phyloP scores from a whole-genome alignment of 179 eudicot species.

The Dionaea muscipula region DNA sequence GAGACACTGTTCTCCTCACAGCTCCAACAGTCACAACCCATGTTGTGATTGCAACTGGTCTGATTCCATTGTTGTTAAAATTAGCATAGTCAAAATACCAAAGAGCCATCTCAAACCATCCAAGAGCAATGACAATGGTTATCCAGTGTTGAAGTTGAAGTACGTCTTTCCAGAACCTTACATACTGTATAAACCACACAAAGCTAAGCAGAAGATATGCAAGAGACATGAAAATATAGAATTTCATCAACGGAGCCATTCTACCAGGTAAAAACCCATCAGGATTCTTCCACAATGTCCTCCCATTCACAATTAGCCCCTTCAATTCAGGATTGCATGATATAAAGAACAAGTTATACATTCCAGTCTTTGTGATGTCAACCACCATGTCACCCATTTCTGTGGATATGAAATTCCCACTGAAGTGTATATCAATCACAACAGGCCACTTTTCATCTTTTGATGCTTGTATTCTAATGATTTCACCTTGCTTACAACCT shows the following conservation, averaged over 20 bases:
- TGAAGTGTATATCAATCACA: conserved; percentile 52
- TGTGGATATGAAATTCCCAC: conserved; percentile 40
- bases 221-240: conserved; percentile 62
- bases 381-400: conserved; percentile 50
- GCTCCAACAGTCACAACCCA: conserved; percentile 95
- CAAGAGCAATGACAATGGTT: conserved; percentile 63
- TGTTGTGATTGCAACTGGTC: conserved; percentile 70
- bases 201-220: conserved; percentile 58
- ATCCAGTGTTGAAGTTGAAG: conserved; percentile 89
- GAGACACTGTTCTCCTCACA: conserved; percentile 69
- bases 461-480: conserved; percentile 60
- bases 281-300: conserved; percentile 88
- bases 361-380: conserved; percentile 66
- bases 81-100: conserved; percentile 90
- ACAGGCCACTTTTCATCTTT: conserved; percentile 64
- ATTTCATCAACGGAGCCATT: conserved; percentile 89
- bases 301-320: conserved; percentile 59
- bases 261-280: conserved; percentile 94
- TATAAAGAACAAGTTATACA: conserved; percentile 91
- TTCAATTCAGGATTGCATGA: conserved; percentile 78
- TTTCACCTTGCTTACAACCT: conserved; percentile 91
- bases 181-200: conserved; percentile 69
- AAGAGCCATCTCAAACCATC: conserved; percentile 71
- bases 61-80: conserved; percentile 66
- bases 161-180: conserved; percentile 71